Evolutionary conservation across 495 filamentous ascomycete species (phyloP).

Genomic region (Elasticomyces elasticus): DNA sequence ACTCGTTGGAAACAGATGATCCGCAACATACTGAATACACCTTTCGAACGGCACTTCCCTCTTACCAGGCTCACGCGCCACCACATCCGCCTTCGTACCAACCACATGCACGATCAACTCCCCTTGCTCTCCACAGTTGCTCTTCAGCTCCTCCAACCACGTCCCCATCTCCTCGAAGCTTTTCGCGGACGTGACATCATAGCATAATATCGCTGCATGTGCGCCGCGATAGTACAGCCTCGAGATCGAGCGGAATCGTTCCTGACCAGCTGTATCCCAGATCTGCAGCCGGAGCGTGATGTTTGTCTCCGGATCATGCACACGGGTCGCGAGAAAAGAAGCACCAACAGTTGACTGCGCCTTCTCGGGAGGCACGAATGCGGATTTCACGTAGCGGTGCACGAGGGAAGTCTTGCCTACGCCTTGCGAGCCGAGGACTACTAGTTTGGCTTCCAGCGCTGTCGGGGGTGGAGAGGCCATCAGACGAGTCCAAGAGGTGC

Average conservation of each 20-base stretch:
- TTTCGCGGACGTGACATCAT: slow-evolving; percentile 77
- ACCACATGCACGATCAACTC: slow-evolving; percentile 93
- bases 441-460: slow-evolving; percentile 52
- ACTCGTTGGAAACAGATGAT: slow-evolving; percentile 55
- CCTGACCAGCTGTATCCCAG: slow-evolving; percentile 92
- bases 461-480: neutral
- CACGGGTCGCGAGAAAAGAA: slow-evolving; percentile 85
- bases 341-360: slow-evolving; percentile 81
- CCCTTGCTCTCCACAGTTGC: slow-evolving; percentile 38
- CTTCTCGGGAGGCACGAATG: slow-evolving; percentile 54
- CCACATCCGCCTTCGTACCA: slow-evolving; percentile 88
- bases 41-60: slow-evolving; percentile 85
- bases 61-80: slow-evolving; percentile 62
- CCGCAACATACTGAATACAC: slow-evolving; percentile 89
- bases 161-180: slow-evolving; percentile 90
- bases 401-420: slow-evolving; percentile 94
- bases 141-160: slow-evolving; percentile 73
- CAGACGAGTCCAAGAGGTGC: neutral
- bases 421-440: slow-evolving; percentile 78
- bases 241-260: slow-evolving; percentile 87
- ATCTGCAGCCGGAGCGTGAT: slow-evolving; percentile 77
- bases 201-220: slow-evolving; percentile 88
- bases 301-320: slow-evolving; percentile 72
- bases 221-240: slow-evolving; percentile 92
- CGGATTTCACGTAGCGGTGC: slow-evolving; percentile 71